Evolutionary conservation across 306 rosid species (phyloP).

Genomic region (Gillenia trifoliata): DNA sequence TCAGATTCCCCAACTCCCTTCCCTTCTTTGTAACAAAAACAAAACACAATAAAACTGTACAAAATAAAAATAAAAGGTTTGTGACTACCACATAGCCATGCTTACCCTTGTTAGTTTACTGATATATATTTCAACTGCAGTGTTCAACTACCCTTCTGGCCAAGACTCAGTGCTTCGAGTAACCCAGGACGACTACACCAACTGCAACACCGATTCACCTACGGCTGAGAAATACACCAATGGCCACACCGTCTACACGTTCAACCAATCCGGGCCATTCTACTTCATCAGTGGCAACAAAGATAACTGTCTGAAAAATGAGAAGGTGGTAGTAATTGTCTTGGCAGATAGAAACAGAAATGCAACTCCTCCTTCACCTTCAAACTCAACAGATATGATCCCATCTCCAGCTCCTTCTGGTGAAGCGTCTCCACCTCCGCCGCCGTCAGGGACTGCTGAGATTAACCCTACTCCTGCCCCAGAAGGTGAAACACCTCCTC

Average conservation of each 20-base stretch:
- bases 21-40: not conserved
- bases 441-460: slow-evolving; percentile 34
- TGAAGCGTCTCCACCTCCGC: slow-evolving; percentile 30
- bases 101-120: not conserved
- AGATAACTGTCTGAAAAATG: slow-evolving; percentile 67
- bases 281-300: slow-evolving; percentile 76
- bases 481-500: slow-evolving; percentile 23
- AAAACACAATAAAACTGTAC: not conserved
- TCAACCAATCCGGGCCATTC: slow-evolving; percentile 55
- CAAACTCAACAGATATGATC: not conserved
- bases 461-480: slow-evolving; percentile 47
- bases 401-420: slow-evolving; percentile 41
- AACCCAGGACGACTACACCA: slow-evolving; percentile 51
- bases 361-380: slow-evolving; percentile 35
- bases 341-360: slow-evolving; percentile 55
- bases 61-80: not conserved
- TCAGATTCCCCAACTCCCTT: not conserved
- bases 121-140: slow-evolving; percentile 31
- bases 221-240: slow-evolving; percentile 39
- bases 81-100: not conserved
- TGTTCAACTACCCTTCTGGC: slow-evolving; percentile 62
- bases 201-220: slow-evolving; percentile 53
- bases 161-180: slow-evolving; percentile 79
- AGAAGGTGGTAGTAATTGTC: slow-evolving; percentile 64
- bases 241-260: slow-evolving; percentile 63